These are phyloP conservation scores for Tetrahymena thermophila DNA, from an alignment of 73 alveolate species.

Conservation along the genomic window DNA sequence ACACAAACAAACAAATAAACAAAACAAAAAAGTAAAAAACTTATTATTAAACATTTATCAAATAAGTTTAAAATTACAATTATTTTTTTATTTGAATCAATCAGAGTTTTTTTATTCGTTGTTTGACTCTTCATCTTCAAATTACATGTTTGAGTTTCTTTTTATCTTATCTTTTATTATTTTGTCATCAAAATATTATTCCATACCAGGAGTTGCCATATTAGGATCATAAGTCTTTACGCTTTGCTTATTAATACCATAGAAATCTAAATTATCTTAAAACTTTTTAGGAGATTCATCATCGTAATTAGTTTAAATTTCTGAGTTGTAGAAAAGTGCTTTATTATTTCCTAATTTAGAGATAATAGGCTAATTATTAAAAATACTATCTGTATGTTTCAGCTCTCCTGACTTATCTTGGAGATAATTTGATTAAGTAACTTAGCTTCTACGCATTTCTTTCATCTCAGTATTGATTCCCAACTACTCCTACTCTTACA, in stretches of 20 bases:
- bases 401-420: not conserved
- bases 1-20: no score
- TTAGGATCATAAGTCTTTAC: not conserved
- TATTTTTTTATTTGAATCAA: no score
- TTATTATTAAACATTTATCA: no score
- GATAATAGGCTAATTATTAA: not conserved
- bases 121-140: not conserved
- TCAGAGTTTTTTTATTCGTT: not conserved
- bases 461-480: not conserved
- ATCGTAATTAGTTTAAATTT: not conserved
- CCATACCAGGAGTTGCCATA: not conserved
- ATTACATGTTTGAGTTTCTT: not conserved
- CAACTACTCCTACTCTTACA: not conserved
- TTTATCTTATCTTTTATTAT: not conserved
- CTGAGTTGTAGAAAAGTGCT: not conserved
- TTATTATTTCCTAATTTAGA: not conserved
- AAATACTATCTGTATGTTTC: not conserved
- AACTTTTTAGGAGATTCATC: not conserved
- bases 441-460: not conserved
- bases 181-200: not conserved
- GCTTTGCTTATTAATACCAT: not conserved
- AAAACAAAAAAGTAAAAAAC: no score
- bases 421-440: not conserved
- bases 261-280: not conserved
- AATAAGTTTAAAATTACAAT: no score